Base-by-base conservation (phyloP, 192 early-diverging fungal species). In the Jimgerdemannia flammicorona region DNA sequence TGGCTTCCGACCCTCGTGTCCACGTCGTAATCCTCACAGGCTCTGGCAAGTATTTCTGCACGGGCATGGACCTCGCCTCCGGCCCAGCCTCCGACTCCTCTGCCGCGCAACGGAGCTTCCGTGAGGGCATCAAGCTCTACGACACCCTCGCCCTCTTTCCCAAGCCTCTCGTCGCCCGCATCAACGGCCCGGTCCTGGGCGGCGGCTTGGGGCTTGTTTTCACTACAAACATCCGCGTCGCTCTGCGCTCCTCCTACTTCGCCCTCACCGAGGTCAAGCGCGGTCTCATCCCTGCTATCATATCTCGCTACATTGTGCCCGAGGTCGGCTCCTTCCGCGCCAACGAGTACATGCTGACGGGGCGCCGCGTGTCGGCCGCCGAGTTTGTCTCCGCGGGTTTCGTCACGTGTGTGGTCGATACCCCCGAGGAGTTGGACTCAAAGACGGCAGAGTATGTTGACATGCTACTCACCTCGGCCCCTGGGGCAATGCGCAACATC, bases 171-270 rank as follows among this genome's bases (percentile, higher is more conserved):
- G 81, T 91, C 69, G 88, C 85, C 18, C 79, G 81, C 44, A 74
- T 91, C 54, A 89, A 91, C 75, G 90, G 90, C n/a, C 89, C 89
- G 9, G 88, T 83, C 6, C 79, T 91, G 19, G 90, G 89, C 41
- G 90, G 90, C 18, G 90, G 90, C 20, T 83, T 88, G 18, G 88
- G 88, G 3, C 73, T 90, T 17, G 66, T 88, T 43, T 87, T 88
- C 77, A 74, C 81, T n/a, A 81, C 84, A 42, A 87, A 91, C 74
- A 83, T 91, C 59, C 77, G 89, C 4, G 78, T 91, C 9, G 81
- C 86, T 1, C 72, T 75, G 17, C 68, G 79, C 2, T 63, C 72
- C 3, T 80, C 81, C 3, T 88, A 86, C 59, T 80, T 91, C 78
- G 83, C 84, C 40, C 78, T 91, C 75, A 83, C 86, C 0, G 90